These are phyloP conservation scores for Mercurialis annua DNA, from an alignment of 345 rosid species.

Conservation along the genomic window DNA sequence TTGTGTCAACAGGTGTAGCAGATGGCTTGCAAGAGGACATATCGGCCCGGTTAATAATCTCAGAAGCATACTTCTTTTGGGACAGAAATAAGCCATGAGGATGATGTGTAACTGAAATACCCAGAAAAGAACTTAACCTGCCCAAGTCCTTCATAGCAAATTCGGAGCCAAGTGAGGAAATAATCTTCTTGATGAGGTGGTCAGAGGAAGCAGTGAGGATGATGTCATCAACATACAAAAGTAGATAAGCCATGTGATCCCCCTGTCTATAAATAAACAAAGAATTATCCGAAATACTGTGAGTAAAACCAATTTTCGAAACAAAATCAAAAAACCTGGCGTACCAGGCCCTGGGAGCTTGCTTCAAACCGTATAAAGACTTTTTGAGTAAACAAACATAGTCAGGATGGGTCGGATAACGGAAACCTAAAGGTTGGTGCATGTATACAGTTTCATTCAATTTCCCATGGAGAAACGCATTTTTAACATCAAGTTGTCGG, in stretches of 20 bases:
- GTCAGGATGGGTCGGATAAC: too few relatives aligned
- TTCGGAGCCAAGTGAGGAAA: not conserved
- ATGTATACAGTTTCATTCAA: not conserved
- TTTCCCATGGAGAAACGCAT: not conserved
- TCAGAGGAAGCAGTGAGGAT: not conserved
- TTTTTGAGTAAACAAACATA: not conserved
- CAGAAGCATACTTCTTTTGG: not conserved
- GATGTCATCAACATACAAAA: not conserved
- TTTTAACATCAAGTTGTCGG: too few relatives aligned
- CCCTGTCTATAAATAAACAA: not conserved
- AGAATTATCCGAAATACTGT: not conserved
- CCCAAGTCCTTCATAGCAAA: too few relatives aligned
- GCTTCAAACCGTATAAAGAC: not conserved
- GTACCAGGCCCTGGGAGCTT: not conserved
- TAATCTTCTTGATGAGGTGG: not conserved
- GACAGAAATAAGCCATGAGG: not conserved
- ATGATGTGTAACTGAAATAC: not conserved
- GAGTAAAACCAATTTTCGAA: not conserved
- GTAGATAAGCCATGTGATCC: not conserved
- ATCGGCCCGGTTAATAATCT: not conserved
- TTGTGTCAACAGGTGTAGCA: not conserved
- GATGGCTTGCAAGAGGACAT: not conserved
- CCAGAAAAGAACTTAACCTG: not conserved
- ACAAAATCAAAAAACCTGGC: not conserved
- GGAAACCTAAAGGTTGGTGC: not conserved